Percentiles rank a stretch among this genome's conserved stretches.
phyloP scores from a whole-genome alignment of 1,139 yeast species.

The Kluyveromyces sp. region DNA sequence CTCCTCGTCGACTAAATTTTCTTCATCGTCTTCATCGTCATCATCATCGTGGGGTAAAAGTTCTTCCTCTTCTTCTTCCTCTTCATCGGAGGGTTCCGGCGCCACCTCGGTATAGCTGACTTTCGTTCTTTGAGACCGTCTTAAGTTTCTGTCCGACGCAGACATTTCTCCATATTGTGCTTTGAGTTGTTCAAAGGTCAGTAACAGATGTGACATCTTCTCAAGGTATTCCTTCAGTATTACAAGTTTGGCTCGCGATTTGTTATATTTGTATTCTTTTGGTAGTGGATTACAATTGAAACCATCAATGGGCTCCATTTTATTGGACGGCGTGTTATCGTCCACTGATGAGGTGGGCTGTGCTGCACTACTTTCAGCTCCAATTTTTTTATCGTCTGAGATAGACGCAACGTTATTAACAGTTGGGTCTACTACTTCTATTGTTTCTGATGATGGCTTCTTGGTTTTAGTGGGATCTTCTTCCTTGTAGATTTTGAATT shows the following conservation, averaged over 20 bases:
- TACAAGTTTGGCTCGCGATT: constrained; percentile 24
- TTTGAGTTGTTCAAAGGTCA: constrained; percentile 24
- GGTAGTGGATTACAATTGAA: constrained; percentile 28
- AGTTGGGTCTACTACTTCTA: background rate
- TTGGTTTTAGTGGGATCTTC: constrained; percentile 11
- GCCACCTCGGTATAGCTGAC: constrained; percentile 17
- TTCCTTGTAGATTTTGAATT: constrained; percentile 19
- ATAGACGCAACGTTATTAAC: background rate
- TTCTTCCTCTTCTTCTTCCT: constrained; percentile 14
- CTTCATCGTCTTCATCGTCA: constrained; percentile 8
- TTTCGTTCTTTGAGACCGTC: constrained; percentile 26
- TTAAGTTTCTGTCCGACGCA: constrained; percentile 27
- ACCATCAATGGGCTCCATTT: constrained; percentile 3
- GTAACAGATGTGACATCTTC: constrained; percentile 20
- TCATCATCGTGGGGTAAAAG: constrained; percentile 10
- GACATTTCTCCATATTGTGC: constrained; percentile 26
- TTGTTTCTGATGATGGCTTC: background rate
- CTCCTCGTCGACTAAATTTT: constrained; percentile 13
- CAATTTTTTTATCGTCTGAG: background rate
- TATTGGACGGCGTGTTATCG: constrained; percentile 7
- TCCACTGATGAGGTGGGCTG: background rate
- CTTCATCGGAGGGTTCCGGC: constrained; percentile 15
- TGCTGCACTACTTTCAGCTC: background rate
- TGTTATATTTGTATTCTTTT: constrained; percentile 27
- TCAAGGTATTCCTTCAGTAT: constrained; percentile 21